Conservation (phyloP, 164 flowering plant species). For the Magnolia kwangsiensis region DNA sequence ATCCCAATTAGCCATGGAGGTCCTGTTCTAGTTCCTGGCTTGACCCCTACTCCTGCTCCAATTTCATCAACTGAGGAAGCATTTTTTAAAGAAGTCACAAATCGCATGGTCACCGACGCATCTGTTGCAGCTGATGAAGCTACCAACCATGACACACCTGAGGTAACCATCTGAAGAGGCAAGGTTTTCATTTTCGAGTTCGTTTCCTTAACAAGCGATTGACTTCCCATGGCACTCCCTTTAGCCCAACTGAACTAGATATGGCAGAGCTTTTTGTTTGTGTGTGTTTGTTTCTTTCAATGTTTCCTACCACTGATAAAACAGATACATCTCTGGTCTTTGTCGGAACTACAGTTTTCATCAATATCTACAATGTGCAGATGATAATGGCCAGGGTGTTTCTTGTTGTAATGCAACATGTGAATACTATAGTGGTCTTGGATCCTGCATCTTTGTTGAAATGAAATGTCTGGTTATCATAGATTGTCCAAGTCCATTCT, state of each 20-base stretch:
- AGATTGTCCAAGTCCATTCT: background rate
- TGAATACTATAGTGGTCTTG: background rate
- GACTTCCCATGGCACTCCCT: background rate
- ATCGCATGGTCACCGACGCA: constrained; percentile 10
- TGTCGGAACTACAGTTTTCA: background rate
- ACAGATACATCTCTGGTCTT: background rate
- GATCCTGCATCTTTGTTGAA: background rate
- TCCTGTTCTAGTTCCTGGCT: constrained; percentile 37
- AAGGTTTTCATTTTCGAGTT: background rate
- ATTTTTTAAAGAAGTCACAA: constrained; percentile 13
- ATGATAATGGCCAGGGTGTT: background rate
- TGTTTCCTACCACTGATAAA: background rate
- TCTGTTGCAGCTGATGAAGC: constrained; percentile 23
- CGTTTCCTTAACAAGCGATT: constrained; percentile 9
- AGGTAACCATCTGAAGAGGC: constrained; percentile 44
- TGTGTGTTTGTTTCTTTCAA: constrained; percentile 1
- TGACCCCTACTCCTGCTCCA: constrained; percentile 23
- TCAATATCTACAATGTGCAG: background rate
- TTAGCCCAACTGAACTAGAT: background rate
- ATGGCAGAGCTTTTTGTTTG: background rate
- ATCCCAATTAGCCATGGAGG: constrained; percentile 14
- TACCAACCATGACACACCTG: constrained; percentile 13
- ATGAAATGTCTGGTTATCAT: background rate
- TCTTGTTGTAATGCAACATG: background rate
- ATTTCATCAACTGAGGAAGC: constrained; percentile 13